Evolutionary conservation across 1,284 basidiomycete genomes (phyloP), one percentile per base, ranked within the genome.

Genomic region (Ganoderma multipileum): DNA sequence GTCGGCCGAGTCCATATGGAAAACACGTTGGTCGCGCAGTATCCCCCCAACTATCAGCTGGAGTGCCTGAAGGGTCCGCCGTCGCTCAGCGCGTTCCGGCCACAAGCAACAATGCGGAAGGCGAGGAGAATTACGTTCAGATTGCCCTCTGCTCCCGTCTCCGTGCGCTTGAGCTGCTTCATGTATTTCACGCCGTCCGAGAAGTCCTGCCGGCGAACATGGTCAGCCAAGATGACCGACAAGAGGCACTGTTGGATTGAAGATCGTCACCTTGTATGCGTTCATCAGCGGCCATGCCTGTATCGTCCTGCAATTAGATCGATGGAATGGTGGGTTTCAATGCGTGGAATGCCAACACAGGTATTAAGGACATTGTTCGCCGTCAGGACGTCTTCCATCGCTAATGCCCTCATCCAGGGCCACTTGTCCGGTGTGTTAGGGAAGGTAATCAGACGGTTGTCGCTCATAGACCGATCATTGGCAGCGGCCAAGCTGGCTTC

Each of bases 261-360:
- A 23, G 59, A 55, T 61, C 65, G 39, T 63, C 65, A 81, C 80
- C 68, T 77, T 73, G 66, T 80, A 75, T 0, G 81, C 81, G 55
- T 64, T 64, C 64, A 75, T 69, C 36, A 83, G 79, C 18, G 79
- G 75, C 80, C 80, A 82, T 28, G 79, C 80, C 79, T 82, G 63
- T n/a, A 28, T 39, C 52, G 61, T 36, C 54, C 30, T 42, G 26
- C 47, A 23, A 26, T 61, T 26, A 61, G 64, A 52, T 44, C 18
- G 42, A 8, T 62, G 39, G 20, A 47, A 57, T 44, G 36, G 33
- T 6, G 14, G 36, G 42, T 36, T n/a, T 16, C 30, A 63, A 50
- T n/a, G 39, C 28, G 33, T 30, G 23, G 39, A 11, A 16, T 26
- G 63, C 76, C 55, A 44, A 76, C 76, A 54, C 72, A 74, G 39